Percentiles rank a stretch among this genome's conserved stretches.
Evolutionary conservation across 495 filamentous ascomycete genomes (phyloP).

Genomic region (Hamigera avellanea): DNA sequence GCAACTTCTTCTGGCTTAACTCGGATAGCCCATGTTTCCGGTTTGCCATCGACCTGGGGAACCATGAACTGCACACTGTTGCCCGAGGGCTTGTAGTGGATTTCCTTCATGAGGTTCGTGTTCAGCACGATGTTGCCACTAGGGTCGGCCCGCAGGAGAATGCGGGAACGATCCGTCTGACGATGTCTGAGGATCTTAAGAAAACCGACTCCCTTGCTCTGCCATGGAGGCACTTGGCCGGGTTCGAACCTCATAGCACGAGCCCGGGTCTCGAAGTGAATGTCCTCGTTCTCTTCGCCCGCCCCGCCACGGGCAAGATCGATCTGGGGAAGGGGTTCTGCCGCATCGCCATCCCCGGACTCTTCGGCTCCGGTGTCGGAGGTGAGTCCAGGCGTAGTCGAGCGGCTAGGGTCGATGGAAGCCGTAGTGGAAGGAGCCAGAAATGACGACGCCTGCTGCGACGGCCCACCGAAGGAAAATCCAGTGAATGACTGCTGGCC

Average conservation of each 20-base stretch:
- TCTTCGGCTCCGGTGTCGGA: conserved; percentile 51
- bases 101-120: conserved; percentile 42
- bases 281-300: conserved; percentile 61
- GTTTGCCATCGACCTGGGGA: conserved; percentile 33
- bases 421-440: conserved; percentile 23
- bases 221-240: conserved; percentile 32
- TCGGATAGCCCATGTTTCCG: conserved; percentile 54
- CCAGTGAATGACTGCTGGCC: conserved; percentile 16
- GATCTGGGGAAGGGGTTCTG: conserved; percentile 39
- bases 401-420: conserved; percentile 18
- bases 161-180: conserved; percentile 45
- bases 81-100: conserved; percentile 42
- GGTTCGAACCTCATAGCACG: conserved; percentile 44
- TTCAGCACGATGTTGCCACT: conserved; percentile 61
- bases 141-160: conserved; percentile 58
- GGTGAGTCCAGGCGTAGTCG: conserved; percentile 36
- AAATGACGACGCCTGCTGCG: conserved; percentile 18
- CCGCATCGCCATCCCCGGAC: conserved; percentile 42
- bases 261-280: conserved; percentile 49
- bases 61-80: conserved; percentile 48
- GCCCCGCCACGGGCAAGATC: conserved; percentile 50
- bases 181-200: conserved; percentile 58
- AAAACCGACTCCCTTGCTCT: conserved; percentile 49
- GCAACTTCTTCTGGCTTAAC: conserved; percentile 44
- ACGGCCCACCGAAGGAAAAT: conserved; percentile 26